A percentile compares a stretch with the other conserved stretches of the same genome.
These are phyloP conservation scores for Aspergillus homomorphus DNA, from an alignment of 495 filamentous ascomycete species.

Conservation along the genomic window DNA sequence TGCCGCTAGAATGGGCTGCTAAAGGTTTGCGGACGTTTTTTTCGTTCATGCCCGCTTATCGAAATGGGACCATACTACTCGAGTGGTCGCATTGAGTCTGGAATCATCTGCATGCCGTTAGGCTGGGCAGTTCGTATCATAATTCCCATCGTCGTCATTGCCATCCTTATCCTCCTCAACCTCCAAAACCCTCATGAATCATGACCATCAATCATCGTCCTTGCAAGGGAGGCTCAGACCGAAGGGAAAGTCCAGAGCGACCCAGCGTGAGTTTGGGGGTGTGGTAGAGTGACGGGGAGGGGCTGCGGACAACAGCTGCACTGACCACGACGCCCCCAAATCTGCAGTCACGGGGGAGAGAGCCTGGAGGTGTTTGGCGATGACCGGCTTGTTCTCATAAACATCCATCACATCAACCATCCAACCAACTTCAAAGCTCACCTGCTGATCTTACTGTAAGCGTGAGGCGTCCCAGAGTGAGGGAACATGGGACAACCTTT, in stretches of 20 bases:
- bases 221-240: background rate
- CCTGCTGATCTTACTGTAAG: constrained; percentile 16
- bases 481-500: background rate
- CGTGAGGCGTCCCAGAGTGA: background rate
- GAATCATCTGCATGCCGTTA: constrained; percentile 3
- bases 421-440: background rate
- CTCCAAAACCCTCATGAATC: background rate
- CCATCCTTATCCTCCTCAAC: background rate
- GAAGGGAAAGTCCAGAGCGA: background rate
- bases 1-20: background rate
- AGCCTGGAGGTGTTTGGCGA: too few relatives aligned
- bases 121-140: background rate
- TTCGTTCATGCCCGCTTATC: constrained; percentile 7
- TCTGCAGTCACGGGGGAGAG: background rate
- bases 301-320: background rate
- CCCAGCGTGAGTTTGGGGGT: background rate
- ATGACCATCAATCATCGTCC: background rate
- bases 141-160: background rate
- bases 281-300: background rate
- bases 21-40: constrained; percentile 2
- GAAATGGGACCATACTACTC: background rate
- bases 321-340: background rate
- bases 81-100: background rate
- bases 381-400: background rate
- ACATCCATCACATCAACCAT: background rate